Base-by-base conservation (phyloP, 148 eudicot genomes). In the Chenopodium suecicum region DNA sequence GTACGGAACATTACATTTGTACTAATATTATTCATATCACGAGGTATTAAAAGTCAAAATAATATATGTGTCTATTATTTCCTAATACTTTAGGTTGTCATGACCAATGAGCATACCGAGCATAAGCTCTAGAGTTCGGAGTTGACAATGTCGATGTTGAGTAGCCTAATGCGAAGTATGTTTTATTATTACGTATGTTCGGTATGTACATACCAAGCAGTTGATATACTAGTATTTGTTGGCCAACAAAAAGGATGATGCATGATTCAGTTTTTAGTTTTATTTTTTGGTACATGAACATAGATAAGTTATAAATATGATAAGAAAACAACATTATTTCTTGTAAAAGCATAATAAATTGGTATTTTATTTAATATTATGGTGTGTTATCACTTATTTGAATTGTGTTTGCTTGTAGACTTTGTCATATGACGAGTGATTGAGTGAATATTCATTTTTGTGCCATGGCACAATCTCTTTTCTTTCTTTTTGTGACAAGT, bases 171-270 rank as follows among this genome's bases (percentile, higher is more conserved):
- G 19, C 22, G 1, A 44, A 17, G 44, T 41, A 73, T n/a, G 6
- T 44, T 46, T 44, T 31, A 73, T 73, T 10, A 44, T 19, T 73
- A 47, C 58, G 7, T 44, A 73, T 6, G 0, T 41, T 4, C 7
- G 44, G 44, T 41, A 41, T 41, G 44, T 41, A 41, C 4, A 34
- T 41, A 41, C 6, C 44, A 41, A 41, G 74, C 19, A 34, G 74
- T 65, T 77, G 46, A 46, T 41, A 31, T 46, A 20, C 27, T 64
- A 23, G 48, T 78, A 20, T 46, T 64, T 46, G 48, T 78, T 46
- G 80, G 47, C 74, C 54, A 79, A 29, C 41, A 48, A 50, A 50
- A 78, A 2, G 64, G 74, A 75, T 54, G 81, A 48, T 52, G 14
- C 17, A 52, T 52, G 44, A 41, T 41, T 41, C 81, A 78, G n/a